A percentile compares a stretch with the other conserved stretches of the same genome.
Conservation (phyloP, 257 asterid genomes). For the Misopates orontium region DNA sequence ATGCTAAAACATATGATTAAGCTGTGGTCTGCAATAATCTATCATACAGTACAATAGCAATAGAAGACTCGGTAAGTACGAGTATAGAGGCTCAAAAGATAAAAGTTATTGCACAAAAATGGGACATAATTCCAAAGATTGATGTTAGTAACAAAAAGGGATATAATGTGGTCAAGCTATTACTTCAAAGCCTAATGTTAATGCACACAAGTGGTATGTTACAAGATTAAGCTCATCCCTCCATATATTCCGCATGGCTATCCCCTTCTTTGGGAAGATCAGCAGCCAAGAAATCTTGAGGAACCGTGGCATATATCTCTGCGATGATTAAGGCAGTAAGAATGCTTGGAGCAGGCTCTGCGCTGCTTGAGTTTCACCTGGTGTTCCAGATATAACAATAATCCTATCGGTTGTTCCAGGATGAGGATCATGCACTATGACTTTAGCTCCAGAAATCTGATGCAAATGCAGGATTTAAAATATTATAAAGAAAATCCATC, state of each 20-base stretch:
- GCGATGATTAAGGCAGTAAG: constrained; percentile 45
- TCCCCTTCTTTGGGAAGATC: constrained; percentile 5
- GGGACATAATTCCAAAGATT: too few relatives aligned
- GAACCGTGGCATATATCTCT: constrained; percentile 5
- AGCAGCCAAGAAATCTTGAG: constrained; percentile 2
- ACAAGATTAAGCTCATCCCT: neutral
- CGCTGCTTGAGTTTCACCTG: constrained; percentile 74
- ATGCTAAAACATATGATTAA: too few relatives aligned
- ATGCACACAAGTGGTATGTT: neutral
- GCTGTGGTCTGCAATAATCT: too few relatives aligned
- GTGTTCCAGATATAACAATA: constrained; percentile 67
- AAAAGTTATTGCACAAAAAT: too few relatives aligned
- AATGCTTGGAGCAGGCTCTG: constrained; percentile 84
- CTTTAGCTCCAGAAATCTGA: constrained; percentile 87
- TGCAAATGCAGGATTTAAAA: neutral
- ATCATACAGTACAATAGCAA: too few relatives aligned
- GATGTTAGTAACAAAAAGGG: neutral
- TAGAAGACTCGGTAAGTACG: too few relatives aligned
- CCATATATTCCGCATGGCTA: neutral
- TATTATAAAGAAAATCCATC: too few relatives aligned
- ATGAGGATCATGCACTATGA: constrained; percentile 47
- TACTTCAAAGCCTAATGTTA: neutral
- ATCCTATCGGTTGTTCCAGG: constrained; percentile 52
- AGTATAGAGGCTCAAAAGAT: too few relatives aligned
- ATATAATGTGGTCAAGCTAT: neutral